Conservation (phyloP, 208 protist species). For the Crithidia sp. region DNA sequence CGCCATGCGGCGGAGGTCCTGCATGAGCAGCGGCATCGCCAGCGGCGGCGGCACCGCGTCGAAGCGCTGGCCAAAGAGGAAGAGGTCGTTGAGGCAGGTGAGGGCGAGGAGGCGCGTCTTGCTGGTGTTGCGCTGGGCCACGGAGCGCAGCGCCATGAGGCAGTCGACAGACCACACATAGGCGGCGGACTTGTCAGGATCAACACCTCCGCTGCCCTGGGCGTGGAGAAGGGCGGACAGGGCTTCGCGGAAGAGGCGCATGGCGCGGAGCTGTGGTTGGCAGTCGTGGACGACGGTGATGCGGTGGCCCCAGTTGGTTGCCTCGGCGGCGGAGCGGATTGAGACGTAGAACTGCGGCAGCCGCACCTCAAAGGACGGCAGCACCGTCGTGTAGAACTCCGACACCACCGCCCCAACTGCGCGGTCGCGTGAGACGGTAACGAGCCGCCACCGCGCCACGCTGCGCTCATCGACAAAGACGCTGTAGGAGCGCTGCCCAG, state of each 20-base stretch:
- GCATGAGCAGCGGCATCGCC: constrained; percentile 36
- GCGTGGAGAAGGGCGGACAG: constrained; percentile 47
- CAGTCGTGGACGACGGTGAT: constrained; percentile 74
- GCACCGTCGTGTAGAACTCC: constrained; percentile 57
- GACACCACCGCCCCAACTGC: constrained; percentile 50
- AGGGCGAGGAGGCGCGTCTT: constrained; percentile 79
- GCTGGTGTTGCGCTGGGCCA: constrained; percentile 60
- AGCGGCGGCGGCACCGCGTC: constrained; percentile 29
- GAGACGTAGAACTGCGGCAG: constrained; percentile 73
- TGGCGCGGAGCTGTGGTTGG: constrained; percentile 61
- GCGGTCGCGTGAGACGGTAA: constrained; percentile 71
- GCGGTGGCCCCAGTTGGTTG: constrained; percentile 86
- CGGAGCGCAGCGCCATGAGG: constrained; percentile 50
- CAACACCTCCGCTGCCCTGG: not conserved
- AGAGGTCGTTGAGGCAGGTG: constrained; percentile 73
- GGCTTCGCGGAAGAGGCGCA: constrained; percentile 56
- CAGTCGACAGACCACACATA: constrained; percentile 52
- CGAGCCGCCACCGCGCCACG: constrained; percentile 52
- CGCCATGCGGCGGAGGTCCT: constrained; percentile 62
- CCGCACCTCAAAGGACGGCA: constrained; percentile 52
- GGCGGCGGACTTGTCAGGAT: not conserved
- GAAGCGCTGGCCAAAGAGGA: constrained; percentile 54
- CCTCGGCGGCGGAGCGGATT: constrained; percentile 57
- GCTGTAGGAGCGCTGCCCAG: constrained; percentile 53
- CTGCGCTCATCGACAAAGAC: constrained; percentile 77